Conservation (phyloP, 345 rosid species). For the Diplotaxis tenuifolia region DNA sequence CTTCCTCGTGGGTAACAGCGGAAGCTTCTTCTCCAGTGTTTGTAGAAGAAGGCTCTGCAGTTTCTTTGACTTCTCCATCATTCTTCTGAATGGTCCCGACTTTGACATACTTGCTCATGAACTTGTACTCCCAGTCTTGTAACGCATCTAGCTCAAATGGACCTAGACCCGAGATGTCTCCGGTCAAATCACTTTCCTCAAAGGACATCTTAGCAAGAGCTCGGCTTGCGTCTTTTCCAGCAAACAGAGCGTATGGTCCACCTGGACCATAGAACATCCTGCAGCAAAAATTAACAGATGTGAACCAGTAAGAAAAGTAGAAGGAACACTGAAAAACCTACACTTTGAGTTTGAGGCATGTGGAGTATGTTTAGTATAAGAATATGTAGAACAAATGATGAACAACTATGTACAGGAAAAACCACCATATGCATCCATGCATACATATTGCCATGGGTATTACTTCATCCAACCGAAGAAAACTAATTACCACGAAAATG, state of each 20-base stretch:
- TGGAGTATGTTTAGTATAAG: background rate
- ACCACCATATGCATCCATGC: background rate
- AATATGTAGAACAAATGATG: background rate
- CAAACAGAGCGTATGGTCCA: constrained; percentile 92
- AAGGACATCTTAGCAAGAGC: constrained; percentile 99
- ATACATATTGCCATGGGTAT: background rate
- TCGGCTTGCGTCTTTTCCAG: constrained; percentile 96
- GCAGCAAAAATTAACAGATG: constrained; percentile 19
- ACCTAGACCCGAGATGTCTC: constrained; percentile 89
- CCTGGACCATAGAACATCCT: constrained; percentile 99
- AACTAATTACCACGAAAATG: background rate
- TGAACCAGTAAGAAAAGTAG: background rate
- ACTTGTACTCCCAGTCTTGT: constrained; percentile 98
- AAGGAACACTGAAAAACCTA: background rate
- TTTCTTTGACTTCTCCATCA: constrained; percentile 45
- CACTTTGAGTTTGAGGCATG: background rate
- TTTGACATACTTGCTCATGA: constrained; percentile 94
- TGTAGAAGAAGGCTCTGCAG: constrained; percentile 42
- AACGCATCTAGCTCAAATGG: constrained; percentile 87
- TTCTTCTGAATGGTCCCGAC: constrained; percentile 72
- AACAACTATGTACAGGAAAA: no score
- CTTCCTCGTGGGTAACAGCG: constrained; percentile 9
- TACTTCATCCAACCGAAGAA: background rate
- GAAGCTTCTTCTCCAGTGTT: constrained; percentile 23
- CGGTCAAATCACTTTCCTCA: constrained; percentile 83